Evolutionary conservation across 2,329 filamentous ascomycete genomes (phyloP), one percentile per base, ranked within the genome.

Genomic region (Chaetomium olivaceum): DNA sequence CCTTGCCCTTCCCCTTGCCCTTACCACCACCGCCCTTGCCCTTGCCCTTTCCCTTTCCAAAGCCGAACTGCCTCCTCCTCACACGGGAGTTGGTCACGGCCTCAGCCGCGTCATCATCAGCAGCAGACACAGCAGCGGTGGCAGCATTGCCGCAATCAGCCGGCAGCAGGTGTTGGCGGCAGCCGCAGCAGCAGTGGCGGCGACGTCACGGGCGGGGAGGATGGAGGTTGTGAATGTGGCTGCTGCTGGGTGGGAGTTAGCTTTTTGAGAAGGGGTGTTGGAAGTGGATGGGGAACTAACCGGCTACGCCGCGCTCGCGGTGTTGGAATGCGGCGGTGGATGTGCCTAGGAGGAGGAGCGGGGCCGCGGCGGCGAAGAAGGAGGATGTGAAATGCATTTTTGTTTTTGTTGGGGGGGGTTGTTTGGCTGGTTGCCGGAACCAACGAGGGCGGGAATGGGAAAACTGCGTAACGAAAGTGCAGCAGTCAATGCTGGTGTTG

Each of bases 341-440:
- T 27, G 27, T 46, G 1, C 51, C 57, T 1, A 64, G 51, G 16
- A 64, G 62, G 21, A 64, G 48, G 14, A 64, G 12, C 3, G 62
- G 62, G 2, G 51, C 39, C 19, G 59, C 14, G 23, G 39, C 27
- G 6, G 51, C 39, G 39, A 57, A 21, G 52, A 64, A 61, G 21
- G 62, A 64, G 7, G 52, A 39, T 4, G 62, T 51, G 57, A 64
- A 64, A 51, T 61, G 62, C 62, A 63, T 63, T 46, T 52, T 63
- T 43, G 23, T 12, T 3, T 55, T 43, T 58, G 21, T 33, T 19
- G n/a, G 19, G 25, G 21, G n/a, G 27, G 39, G 19, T 9, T 8
- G 16, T 19, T n/a, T 48, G 51, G 51, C 50, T 62, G 27, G 51
- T 56, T 62, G 27, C 51, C 48, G 19, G 62, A 54, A 31, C 56